Evolutionary conservation across 352 stramenopile genomes (phyloP), one percentile per base, ranked within the genome.

Genomic region (Phytopythium oedochilum): DNA sequence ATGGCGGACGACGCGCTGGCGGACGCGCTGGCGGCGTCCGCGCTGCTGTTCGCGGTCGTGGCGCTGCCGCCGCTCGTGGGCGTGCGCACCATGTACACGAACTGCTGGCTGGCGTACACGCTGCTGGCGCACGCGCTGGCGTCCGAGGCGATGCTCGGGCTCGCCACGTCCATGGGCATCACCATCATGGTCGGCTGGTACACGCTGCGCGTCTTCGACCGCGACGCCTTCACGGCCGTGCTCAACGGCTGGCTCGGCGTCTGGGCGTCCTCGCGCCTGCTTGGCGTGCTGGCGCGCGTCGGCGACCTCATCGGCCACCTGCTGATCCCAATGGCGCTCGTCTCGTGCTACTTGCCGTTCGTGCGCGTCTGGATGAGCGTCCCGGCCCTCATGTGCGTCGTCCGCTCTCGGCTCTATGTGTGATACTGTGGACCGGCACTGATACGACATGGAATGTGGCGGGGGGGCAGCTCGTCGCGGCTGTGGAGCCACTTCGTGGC

Each of bases 161-260:
- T 93, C 29, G 75, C 82, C 29, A 89, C 83, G 18, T 86, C 83
- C 38, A 89, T 89, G 71, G 79, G 83, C 32, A 83, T 86, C 65
- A 91, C 83, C 32, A 83, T 93, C 61, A 93, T 93, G 83, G 80
- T 90, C 48, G 80, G 81, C 14, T 93, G 83, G 83, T 92, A 91
- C 68, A 83, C 78, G 29, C 66, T 93, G 42, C 81, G 83, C n/a
- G 59, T 89, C 15, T 89, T 90, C 56, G 83, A 93, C 57, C 78
- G 83, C 35, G 80, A 73, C 42, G 81, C 79, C 5, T 93, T 93
- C 65, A 86, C 75, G 2, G 78, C 83, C 17, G 70, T 86, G 23
- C 61, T 93, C 18, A 78, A 86, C 46, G 80, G 81, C 23, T 89
- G 82, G 81, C 64, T 91, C 11, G 83, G 83, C 29, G 69, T 91